Percentiles rank a stretch among this genome's conserved stretches.
These are phyloP conservation scores for Fomes fomentarius DNA, from an alignment of 1,284 basidiomycete genomes.

Conservation along the genomic window DNA sequence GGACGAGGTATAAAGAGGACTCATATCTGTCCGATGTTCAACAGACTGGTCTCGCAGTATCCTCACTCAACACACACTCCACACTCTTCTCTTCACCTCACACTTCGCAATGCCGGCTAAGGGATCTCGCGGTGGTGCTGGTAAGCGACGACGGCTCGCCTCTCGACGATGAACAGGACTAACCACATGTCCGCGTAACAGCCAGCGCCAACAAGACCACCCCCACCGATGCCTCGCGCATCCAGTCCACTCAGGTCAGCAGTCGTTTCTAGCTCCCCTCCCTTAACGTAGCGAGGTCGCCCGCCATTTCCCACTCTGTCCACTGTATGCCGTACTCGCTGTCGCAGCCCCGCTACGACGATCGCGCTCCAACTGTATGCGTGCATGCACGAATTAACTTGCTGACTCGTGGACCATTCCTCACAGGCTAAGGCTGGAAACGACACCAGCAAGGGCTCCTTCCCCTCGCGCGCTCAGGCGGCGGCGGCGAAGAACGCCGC, in stretches of 20 bases:
- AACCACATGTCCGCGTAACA: background rate
- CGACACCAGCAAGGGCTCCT: constrained; percentile 35
- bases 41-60: constrained; percentile 15
- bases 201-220: constrained; percentile 26
- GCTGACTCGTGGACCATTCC: background rate
- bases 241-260: constrained; percentile 37
- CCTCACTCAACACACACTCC: background rate
- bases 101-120: constrained; percentile 21
- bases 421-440: constrained; percentile 35
- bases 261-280: background rate
- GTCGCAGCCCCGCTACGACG: background rate
- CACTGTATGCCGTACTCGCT: background rate
- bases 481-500: constrained; percentile 30
- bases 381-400: background rate
- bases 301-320: background rate
- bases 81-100: background rate
- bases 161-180: background rate
- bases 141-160: background rate
- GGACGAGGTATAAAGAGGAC: constrained; percentile 12
- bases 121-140: constrained; percentile 22
- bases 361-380: background rate
- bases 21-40: background rate
- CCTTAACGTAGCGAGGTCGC: background rate
- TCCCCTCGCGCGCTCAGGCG: constrained; percentile 34
- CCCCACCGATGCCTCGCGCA: constrained; percentile 32